Evolutionary conservation across 2,329 filamentous ascomycete species (phyloP), one percentile per base, ranked within the genome.

Genomic region (Cladosporium sp.): DNA sequence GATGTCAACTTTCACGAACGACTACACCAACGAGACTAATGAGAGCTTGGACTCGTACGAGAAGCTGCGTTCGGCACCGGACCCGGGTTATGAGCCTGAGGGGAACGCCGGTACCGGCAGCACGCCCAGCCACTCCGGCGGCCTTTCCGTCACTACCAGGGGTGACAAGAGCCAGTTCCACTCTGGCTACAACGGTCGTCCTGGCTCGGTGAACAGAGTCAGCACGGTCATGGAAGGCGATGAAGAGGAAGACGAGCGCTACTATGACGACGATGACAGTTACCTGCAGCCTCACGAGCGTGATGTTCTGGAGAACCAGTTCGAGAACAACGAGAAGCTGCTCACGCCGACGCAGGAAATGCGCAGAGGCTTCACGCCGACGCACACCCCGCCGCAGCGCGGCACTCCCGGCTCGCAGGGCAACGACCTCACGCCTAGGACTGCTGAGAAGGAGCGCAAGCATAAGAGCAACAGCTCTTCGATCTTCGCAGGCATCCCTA

Each of bases 221-320:
- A 95, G 89, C 73, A 95, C 91, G 2, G 91, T 96, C 1, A 82
- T 83, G 14, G 91, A 95, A 68, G 85, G 80, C 33, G 86, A 91
- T 52, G 89, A 95, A 57, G 87, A 95, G 49, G 87, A 93, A 49
- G 59, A 61, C 31, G 59, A 62, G 4, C 40, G 43, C 18, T 32
- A 40, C 1, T 43, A 52, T 8, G 43, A 54, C 22, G 49, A 57
- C 49, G 48, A 52, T n/a, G 53, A 55, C 5, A 43, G 46, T 18
- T 54, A 58, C 19, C 78, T 86, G 52, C 70, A 79, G 46, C 77
- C 79, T 22, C 70, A 77, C 56, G 68, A 71, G 55, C 58, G 61
- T 19, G 59, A 63, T 19, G 67, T 78, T 35, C 63, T 79, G 37
- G 75, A 77, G 45, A 75, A 79, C 28, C 78, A 81, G 52, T 79